Percentiles rank a stretch among this genome's conserved stretches.
Conservation (phyloP, 164 flowering plant species). For the Dillenia suffruticosa region DNA sequence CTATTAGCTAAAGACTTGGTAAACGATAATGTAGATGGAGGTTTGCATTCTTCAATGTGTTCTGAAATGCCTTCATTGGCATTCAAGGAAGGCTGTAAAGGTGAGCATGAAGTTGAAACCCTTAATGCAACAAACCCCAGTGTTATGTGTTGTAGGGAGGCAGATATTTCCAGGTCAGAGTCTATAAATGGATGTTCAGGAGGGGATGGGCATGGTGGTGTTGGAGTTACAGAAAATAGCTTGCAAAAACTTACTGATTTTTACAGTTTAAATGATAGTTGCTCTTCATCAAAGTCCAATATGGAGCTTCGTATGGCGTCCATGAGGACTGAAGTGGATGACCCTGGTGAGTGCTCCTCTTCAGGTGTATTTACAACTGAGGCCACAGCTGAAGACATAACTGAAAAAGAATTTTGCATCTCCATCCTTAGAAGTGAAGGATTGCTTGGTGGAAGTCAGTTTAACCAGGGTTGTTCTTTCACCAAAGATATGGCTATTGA, state of each 20-base stretch:
- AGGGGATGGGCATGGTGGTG: slow-evolving; percentile 18
- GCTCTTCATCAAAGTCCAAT: slow-evolving; percentile 70
- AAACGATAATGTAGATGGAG: slow-evolving; percentile 26
- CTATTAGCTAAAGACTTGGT: slow-evolving; percentile 11
- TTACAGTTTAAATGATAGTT: slow-evolving; percentile 48
- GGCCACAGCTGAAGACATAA: slow-evolving; percentile 16
- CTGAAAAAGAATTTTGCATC: slow-evolving; percentile 52
- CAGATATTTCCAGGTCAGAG: slow-evolving; percentile 12
- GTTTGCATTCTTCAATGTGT: slow-evolving; percentile 24
- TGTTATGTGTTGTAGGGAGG: too few relatives aligned
- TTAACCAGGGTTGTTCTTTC: slow-evolving; percentile 9
- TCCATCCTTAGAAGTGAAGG: slow-evolving; percentile 46
- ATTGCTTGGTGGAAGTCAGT: slow-evolving; percentile 20
- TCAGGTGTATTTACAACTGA: slow-evolving; percentile 40
- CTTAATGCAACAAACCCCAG: slow-evolving; percentile 6
- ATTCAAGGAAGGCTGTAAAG: slow-evolving; percentile 11
- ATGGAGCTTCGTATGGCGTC: slow-evolving; percentile 39
- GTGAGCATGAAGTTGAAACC: slow-evolving; percentile 14
- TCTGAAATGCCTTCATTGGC: slow-evolving; percentile 25
- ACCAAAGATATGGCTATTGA: slow-evolving; percentile 8
- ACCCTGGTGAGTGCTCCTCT: slow-evolving; percentile 68
- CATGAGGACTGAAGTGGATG: slow-evolving; percentile 39
- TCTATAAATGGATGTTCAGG: slow-evolving; percentile 14
- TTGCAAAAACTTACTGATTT: slow-evolving; percentile 21
- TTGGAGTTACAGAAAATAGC: slow-evolving; percentile 16